Conservation (phyloP, 2,329 filamentous ascomycete species). For the Thermothelomyces thermophilus region DNA sequence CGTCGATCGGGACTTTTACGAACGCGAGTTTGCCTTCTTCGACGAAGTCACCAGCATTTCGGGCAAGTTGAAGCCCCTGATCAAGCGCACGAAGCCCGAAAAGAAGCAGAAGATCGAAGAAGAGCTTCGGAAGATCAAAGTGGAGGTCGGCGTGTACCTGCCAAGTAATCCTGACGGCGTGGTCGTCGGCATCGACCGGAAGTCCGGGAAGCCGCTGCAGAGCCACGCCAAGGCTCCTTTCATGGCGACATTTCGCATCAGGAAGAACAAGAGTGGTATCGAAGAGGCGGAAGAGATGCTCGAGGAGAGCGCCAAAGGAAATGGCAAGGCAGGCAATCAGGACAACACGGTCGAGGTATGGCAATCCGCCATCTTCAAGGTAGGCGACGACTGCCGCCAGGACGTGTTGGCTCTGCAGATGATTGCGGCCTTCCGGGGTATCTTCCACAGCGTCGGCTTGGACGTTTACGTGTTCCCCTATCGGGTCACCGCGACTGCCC, state of each 20-base stretch:
- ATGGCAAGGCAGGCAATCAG: conserved; percentile 27
- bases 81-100: conserved; percentile 86
- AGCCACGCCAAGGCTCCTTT: conserved; percentile 97
- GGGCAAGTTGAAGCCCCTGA: conserved; percentile 87
- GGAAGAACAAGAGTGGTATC: conserved; percentile 59
- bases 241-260: conserved; percentile 97
- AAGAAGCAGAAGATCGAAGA: conserved; percentile 99
- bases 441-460: conserved; percentile 89
- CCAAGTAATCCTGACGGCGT: conserved; percentile 95
- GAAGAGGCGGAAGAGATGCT: conserved; percentile 48
- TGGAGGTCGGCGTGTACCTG: conserved; percentile 94
- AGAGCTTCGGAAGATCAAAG: conserved; percentile 92
- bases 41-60: conserved; percentile 94
- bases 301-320: conserved; percentile 39
- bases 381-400: conserved; percentile 96
- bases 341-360: conserved; percentile 79
- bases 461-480: conserved; percentile 98
- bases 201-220: conserved; percentile 94
- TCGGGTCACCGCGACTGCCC: conserved; percentile 92
- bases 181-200: conserved; percentile 95
- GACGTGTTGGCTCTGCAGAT: conserved; percentile 95
- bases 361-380: conserved; percentile 99
- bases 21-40: conserved; percentile 96
- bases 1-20: conserved; percentile 78
- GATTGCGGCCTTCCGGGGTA: conserved; percentile 94